phyloP scores from a whole-genome alignment of 768 basidiomycete species.

The Kwoniella shandongensis region DNA sequence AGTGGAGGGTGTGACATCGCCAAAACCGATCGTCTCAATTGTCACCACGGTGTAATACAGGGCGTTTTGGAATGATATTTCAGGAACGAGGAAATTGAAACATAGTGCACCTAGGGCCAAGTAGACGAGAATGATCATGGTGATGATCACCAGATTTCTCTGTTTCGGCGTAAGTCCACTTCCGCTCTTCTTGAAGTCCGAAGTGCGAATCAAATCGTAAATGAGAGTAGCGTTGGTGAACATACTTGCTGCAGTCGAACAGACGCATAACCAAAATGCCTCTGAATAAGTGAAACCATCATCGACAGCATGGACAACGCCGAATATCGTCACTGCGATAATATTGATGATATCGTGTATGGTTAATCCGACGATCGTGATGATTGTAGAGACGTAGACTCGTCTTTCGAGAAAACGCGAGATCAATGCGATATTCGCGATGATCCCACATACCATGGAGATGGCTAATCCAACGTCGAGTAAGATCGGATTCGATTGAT shows the following conservation, averaged over 20 bases:
- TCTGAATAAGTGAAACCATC: conserved; percentile 69
- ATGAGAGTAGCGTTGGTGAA: conserved; percentile 69
- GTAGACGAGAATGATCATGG: conserved; percentile 71
- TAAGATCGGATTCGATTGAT: conserved; percentile 60
- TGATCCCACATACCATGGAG: conserved; percentile 67
- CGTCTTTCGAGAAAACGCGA: conserved; percentile 70
- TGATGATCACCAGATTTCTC: conserved; percentile 70
- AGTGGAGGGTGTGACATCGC: conserved; percentile 50
- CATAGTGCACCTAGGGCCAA: conserved; percentile 70
- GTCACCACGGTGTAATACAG: conserved; percentile 60
- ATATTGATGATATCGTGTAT: conserved; percentile 75
- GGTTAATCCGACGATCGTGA: conserved; percentile 66
- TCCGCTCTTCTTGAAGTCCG: conserved; percentile 68
- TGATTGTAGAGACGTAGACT: conserved; percentile 64
- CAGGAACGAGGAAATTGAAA: conserved; percentile 57
- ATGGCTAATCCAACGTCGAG: conserved; percentile 65
- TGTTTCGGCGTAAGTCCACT: conserved; percentile 74
- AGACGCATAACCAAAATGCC: conserved; percentile 68
- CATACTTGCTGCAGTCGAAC: conserved; percentile 67
- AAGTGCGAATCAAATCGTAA: conserved; percentile 62
- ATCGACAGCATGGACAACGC: conserved; percentile 62
- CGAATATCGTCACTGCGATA: conserved; percentile 63
- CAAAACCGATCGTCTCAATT: conserved; percentile 64
- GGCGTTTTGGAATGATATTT: conserved; percentile 67
- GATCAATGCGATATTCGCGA: conserved; percentile 70